These are phyloP conservation scores for Aspergillus sp. DNA, from an alignment of 2,329 filamentous ascomycete genomes.

Conservation along the genomic window DNA sequence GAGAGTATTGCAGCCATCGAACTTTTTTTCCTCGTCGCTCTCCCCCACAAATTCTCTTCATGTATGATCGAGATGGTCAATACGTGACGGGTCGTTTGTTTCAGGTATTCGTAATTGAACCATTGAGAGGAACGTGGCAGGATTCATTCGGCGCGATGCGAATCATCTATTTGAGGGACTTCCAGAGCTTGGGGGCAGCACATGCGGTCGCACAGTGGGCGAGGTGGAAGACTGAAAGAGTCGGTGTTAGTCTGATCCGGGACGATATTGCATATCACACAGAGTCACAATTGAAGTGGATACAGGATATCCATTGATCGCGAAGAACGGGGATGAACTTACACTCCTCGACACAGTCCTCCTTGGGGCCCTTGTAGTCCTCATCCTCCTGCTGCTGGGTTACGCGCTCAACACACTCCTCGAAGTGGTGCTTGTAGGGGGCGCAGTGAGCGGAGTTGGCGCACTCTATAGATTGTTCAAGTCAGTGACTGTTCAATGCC, in stretches of 20 bases:
- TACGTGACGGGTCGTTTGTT: conserved; percentile 6
- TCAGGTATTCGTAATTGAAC: conserved; percentile 5
- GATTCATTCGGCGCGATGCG: conserved; percentile 1
- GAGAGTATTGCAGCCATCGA: conserved; percentile 1
- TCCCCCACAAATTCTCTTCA: conserved; percentile 6
- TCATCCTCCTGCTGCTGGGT: conserved; percentile 63
- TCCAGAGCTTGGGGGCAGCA: conserved; percentile 94
- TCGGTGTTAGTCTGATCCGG: too few relatives aligned
- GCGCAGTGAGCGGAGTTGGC: conserved; percentile 78
- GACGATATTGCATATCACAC: too few relatives aligned
- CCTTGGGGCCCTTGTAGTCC: conserved; percentile 67
- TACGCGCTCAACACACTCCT: conserved; percentile 96
- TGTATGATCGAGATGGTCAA: conserved; percentile 4
- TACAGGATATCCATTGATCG: neutral
- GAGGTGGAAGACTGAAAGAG: conserved; percentile 86
- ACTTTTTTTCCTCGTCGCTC: neutral
- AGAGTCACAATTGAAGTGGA: too few relatives aligned
- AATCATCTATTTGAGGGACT: conserved; percentile 73
- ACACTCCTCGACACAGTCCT: conserved; percentile 99
- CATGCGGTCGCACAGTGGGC: conserved; percentile 90
- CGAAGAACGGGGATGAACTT: conserved; percentile 45
- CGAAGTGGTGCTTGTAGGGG: conserved; percentile 93
- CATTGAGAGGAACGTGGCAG: conserved; percentile 12
- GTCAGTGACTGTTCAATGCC: too few relatives aligned
- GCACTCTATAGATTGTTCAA: conserved; percentile 62